Evolutionary conservation across 768 basidiomycete genomes (phyloP), one percentile per base, ranked within the genome.

Genomic region (Cystobasidium onofrii): DNA sequence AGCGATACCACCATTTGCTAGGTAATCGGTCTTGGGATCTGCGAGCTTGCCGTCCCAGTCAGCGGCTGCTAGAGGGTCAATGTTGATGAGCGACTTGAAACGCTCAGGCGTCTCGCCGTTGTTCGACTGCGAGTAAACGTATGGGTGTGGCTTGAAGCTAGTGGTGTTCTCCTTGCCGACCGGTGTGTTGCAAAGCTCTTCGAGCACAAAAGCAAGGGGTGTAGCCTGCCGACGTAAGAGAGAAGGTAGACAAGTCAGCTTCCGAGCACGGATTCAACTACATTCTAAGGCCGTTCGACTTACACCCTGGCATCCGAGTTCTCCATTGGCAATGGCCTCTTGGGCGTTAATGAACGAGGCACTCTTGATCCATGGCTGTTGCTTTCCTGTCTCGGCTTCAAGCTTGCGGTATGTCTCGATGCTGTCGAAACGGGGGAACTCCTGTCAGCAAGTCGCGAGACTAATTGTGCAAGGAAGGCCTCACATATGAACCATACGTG

Each of bases 281-380:
- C 6, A 23, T 15, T 39, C 63, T 12, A 41, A 62, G 17, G 61
- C 23, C 17, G 74, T 63, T 64, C 78, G 74, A 18, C 79, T 79
- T 27, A 74, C 74, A 57, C 77, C 77, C 62, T 80, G 76, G 17
- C 77, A 76, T 25, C 78, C 79, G 12, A 80, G 76, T 67, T 79
- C 76, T 34, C 63, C 62, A 74, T 76, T 75, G 10, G 77, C 78
- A 63, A 80, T 69, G 41, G 67, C 62, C 64, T 80, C 80, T 41
- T 77, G 73, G n/a, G 78, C 75, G 27, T 76, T 76, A 60, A 80
- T 73, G 52, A 67, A 79, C 0, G 77, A 76, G 31, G 78, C 78
- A 23, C 75, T 73, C 74, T 78, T 78, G 70, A 77, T 74, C 54
- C 74, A 72, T 31, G 78, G 78, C 23, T 73, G 74, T 13, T 72